Percentiles rank a stretch among this genome's conserved stretches.
These are phyloP conservation scores for Vitis hybrid DNA, from an alignment of 177 flowering plant species.

Conservation along the genomic window DNA sequence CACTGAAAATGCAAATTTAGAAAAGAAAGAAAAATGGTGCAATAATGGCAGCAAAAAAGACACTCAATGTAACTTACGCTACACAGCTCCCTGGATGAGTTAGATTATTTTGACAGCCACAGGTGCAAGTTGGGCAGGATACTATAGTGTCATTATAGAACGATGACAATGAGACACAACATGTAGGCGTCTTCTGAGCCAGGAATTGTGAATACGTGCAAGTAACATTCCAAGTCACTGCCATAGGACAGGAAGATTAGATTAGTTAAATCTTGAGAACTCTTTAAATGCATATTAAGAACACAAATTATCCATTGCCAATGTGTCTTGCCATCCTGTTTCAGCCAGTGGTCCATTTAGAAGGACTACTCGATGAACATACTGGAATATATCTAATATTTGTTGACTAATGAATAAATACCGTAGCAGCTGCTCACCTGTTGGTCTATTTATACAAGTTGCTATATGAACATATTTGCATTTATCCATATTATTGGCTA, in stretches of 20 bases:
- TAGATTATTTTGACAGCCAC: constrained; percentile 47
- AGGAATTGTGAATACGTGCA: constrained; percentile 57
- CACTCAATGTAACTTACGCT: constrained; percentile 38
- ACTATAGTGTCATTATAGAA: constrained; percentile 50
- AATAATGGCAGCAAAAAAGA: background rate
- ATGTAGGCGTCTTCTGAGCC: constrained; percentile 52
- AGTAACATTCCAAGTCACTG: constrained; percentile 63
- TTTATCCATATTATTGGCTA: too few species aligned
- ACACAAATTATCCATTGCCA: background rate
- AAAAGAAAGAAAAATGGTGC: background rate
- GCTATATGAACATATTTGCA: too few species aligned
- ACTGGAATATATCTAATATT: too few species aligned
- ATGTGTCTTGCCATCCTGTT: too few species aligned
- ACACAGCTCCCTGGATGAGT: constrained; percentile 51
- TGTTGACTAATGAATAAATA: too few species aligned
- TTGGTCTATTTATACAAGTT: too few species aligned
- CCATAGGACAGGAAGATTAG: constrained; percentile 9
- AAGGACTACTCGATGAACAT: too few species aligned
- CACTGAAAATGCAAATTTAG: background rate
- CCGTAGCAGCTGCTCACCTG: too few species aligned
- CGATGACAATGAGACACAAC: constrained; percentile 57
- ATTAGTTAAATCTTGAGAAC: background rate
- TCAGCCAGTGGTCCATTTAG: too few species aligned
- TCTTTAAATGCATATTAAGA: background rate
- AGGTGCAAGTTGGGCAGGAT: constrained; percentile 52